These are phyloP conservation scores for Cicer chorassanicum DNA, from an alignment of 306 rosid genomes.

Conservation along the genomic window DNA sequence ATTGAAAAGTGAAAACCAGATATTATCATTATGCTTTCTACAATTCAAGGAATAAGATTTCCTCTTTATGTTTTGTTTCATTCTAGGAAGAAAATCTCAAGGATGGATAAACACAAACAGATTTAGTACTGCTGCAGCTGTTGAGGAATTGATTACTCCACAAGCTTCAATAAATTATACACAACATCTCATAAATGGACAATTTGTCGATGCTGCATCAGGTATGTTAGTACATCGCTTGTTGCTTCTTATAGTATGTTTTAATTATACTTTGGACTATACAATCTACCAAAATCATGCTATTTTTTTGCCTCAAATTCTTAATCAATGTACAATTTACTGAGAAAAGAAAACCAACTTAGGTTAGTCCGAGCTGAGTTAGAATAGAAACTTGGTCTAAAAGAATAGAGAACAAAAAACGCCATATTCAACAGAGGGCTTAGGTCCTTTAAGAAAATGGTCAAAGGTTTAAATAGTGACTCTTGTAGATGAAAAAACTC, in stretches of 20 bases:
- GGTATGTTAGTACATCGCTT: constrained; percentile 49
- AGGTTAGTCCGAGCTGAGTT: not conserved
- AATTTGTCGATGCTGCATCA: constrained; percentile 84
- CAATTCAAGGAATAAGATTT: constrained; percentile 11
- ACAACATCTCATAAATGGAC: constrained; percentile 78
- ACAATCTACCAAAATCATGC: not conserved
- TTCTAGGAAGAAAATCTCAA: constrained; percentile 60
- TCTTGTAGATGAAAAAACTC: not conserved
- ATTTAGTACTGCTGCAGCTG: constrained; percentile 68
- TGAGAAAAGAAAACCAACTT: not conserved
- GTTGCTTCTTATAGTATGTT: not conserved
- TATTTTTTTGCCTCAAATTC: not conserved
- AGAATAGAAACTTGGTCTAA: not conserved
- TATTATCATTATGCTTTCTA: not conserved
- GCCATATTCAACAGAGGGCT: not conserved
- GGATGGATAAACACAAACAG: constrained; percentile 47
- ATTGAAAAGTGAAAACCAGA: not conserved
- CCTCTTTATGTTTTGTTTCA: constrained; percentile 19
- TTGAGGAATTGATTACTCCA: constrained; percentile 72
- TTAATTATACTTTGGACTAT: not conserved
- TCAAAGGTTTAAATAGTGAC: not conserved
- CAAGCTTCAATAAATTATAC: constrained; percentile 66
- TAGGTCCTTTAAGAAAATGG: not conserved
- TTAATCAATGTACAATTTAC: not conserved
- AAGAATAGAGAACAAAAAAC: not conserved